phyloP scores from a whole-genome alignment of 257 asterid species.

The Nicotiana obtusifolia region DNA sequence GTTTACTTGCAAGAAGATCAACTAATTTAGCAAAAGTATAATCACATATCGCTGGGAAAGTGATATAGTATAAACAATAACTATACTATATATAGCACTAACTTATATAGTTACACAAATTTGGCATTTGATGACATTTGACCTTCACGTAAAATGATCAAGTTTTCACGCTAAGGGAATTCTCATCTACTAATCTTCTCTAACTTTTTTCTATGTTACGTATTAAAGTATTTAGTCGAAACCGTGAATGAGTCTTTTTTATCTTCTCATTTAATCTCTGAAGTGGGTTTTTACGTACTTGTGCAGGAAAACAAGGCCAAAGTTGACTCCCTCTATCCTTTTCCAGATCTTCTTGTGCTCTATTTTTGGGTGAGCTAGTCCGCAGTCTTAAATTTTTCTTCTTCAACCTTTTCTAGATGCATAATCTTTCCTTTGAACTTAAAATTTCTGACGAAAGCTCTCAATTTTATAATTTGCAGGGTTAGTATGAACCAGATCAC shows the following conservation, averaged over 20 bases:
- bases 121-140: neutral
- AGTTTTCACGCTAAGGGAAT: neutral
- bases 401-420: neutral
- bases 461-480: constrained; percentile 32
- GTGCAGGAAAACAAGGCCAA: constrained; percentile 71
- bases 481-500: constrained; percentile 76
- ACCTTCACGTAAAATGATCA: neutral
- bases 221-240: neutral
- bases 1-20: neutral
- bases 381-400: neutral
- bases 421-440: neutral
- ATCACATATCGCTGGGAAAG: neutral
- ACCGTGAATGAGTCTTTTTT: neutral
- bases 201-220: neutral
- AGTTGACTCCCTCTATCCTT: constrained; percentile 45
- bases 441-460: neutral
- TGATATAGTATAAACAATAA: neutral
- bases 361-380: constrained; percentile 57
- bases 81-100: neutral
- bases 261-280: neutral
- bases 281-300: neutral
- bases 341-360: constrained; percentile 74
- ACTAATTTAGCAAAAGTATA: neutral
- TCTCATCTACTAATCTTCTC: neutral
- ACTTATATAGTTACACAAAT: neutral